phyloP scores from a whole-genome alignment of 2,329 filamentous ascomycete genomes.

The Aspergillus pseudonomiae region DNA sequence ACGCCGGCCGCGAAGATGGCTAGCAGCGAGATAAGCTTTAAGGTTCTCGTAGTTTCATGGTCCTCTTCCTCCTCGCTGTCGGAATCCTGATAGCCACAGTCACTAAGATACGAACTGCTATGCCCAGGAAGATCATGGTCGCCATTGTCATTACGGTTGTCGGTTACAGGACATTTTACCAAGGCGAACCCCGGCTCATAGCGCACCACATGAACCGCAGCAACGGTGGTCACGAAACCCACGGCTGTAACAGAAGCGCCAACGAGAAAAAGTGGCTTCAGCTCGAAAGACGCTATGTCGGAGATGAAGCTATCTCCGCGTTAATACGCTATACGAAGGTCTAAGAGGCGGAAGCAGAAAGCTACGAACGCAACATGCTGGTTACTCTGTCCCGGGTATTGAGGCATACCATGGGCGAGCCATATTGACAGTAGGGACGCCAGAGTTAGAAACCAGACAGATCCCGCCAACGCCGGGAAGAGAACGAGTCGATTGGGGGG shows the following conservation, averaged over 20 bases:
- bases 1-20: slow-evolving; percentile 22
- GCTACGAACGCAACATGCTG: slow-evolving; percentile 19
- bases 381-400: slow-evolving; percentile 25
- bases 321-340: background rate
- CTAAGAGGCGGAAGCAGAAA: background rate
- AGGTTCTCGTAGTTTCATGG: slow-evolving; percentile 17
- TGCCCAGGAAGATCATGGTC: background rate
- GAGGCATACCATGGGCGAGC: slow-evolving; percentile 22
- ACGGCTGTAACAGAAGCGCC: slow-evolving; percentile 25
- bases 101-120: background rate
- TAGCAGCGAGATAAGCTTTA: slow-evolving; percentile 23
- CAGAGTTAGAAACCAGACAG: slow-evolving; percentile 26
- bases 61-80: slow-evolving; percentile 18
- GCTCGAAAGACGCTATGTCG: slow-evolving; percentile 26
- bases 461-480: slow-evolving; percentile 23
- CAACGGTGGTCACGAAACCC: slow-evolving; percentile 23
- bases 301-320: slow-evolving; percentile 23
- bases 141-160: background rate
- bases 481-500: slow-evolving; percentile 23
- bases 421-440: slow-evolving; percentile 22
- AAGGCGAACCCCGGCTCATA: slow-evolving; percentile 26
- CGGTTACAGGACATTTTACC: slow-evolving; percentile 5
- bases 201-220: slow-evolving; percentile 25
- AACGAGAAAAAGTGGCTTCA: slow-evolving; percentile 26
- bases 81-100: slow-evolving; percentile 1